These are phyloP conservation scores for Calonectria hawksworthii DNA, from an alignment of 2,329 filamentous ascomycete genomes.

Conservation along the genomic window DNA sequence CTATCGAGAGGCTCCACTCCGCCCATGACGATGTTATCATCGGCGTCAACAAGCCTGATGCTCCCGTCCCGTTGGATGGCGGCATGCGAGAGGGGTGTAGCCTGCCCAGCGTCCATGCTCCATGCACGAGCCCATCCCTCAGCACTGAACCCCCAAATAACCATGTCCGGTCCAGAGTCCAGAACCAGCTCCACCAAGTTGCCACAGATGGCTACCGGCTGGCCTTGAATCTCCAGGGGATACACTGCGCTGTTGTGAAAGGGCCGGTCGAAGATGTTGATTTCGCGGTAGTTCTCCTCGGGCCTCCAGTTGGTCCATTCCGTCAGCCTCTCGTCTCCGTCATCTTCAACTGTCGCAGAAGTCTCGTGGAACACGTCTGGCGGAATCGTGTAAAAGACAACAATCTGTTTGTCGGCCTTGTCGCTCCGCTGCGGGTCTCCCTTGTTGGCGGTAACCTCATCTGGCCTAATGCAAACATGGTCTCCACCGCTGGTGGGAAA, in stretches of 20 bases:
- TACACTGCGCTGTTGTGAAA: constrained; percentile 35
- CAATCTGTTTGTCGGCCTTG: constrained; percentile 49
- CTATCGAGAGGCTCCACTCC: constrained; percentile 23
- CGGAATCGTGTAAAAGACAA: constrained; percentile 74
- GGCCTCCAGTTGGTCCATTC: constrained; percentile 36
- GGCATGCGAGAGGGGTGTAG: constrained; percentile 33
- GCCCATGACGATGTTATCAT: constrained; percentile 50
- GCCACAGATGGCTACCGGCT: constrained; percentile 49
- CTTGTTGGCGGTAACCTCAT: constrained; percentile 18
- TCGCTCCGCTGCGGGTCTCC: constrained; percentile 18
- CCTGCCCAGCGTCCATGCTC: constrained; percentile 46
- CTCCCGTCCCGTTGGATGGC: constrained; percentile 50
- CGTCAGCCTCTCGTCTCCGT: constrained; percentile 13
- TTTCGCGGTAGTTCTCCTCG: constrained; percentile 37
- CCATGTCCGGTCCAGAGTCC: constrained; percentile 50
- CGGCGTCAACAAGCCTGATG: constrained; percentile 48
- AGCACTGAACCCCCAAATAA: constrained; percentile 52
- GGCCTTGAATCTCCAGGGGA: constrained; percentile 50
- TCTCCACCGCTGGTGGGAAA: constrained; percentile 56
- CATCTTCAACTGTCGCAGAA: constrained; percentile 28
- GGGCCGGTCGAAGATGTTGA: constrained; percentile 36
- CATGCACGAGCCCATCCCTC: constrained; percentile 53
- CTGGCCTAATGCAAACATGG: constrained; percentile 12
- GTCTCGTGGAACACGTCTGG: constrained; percentile 65
- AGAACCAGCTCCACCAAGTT: constrained; percentile 51